Percentiles rank a stretch among this genome's conserved stretches.
Evolutionary conservation across 1,284 basidiomycete species (phyloP).

Genomic region (Entoloma clypeatum): DNA sequence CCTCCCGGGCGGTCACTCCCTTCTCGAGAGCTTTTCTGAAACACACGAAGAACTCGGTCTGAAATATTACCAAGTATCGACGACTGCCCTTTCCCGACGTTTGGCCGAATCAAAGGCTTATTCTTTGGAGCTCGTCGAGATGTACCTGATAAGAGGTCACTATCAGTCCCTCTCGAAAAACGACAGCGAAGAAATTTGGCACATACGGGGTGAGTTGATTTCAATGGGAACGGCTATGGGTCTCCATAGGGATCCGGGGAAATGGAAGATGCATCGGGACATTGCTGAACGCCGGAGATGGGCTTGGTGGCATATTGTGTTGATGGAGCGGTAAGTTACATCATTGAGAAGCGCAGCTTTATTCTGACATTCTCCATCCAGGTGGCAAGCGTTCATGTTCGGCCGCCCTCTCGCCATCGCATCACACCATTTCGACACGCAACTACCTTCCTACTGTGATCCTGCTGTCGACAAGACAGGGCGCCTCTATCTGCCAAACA

Average conservation of each 20-base stretch:
- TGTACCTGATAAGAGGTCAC: conserved; percentile 63
- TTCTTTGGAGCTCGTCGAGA: conserved; percentile 71
- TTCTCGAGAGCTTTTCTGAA: conserved; percentile 47
- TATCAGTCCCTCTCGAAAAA: conserved; percentile 69
- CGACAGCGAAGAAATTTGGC: conserved; percentile 77
- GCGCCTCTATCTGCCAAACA: conserved; percentile 64
- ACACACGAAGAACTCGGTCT: conserved; percentile 53
- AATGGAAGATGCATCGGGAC: conserved; percentile 63
- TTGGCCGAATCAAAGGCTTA: conserved; percentile 58
- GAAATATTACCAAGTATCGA: conserved; percentile 66
- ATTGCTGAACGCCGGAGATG: conserved; percentile 72
- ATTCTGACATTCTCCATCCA: conserved; percentile 26
- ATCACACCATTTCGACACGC: conserved; percentile 77
- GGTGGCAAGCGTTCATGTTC: conserved; percentile 83
- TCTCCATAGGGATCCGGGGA: conserved; percentile 74
- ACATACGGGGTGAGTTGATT: conserved; percentile 64
- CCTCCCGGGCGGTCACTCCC: conserved; percentile 58
- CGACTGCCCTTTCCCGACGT: conserved; percentile 60
- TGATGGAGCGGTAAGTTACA: conserved; percentile 61
- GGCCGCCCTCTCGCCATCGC: conserved; percentile 72
- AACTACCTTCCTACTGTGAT: conserved; percentile 62
- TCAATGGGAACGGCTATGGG: conserved; percentile 76
- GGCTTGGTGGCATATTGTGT: conserved; percentile 83
- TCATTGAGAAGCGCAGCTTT: neutral
- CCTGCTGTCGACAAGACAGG: conserved; percentile 56